A percentile compares a stretch with the other conserved stretches of the same genome.
These are phyloP conservation scores for Strobilomyces dryophilus DNA, from an alignment of 768 basidiomycete genomes.

Conservation along the genomic window DNA sequence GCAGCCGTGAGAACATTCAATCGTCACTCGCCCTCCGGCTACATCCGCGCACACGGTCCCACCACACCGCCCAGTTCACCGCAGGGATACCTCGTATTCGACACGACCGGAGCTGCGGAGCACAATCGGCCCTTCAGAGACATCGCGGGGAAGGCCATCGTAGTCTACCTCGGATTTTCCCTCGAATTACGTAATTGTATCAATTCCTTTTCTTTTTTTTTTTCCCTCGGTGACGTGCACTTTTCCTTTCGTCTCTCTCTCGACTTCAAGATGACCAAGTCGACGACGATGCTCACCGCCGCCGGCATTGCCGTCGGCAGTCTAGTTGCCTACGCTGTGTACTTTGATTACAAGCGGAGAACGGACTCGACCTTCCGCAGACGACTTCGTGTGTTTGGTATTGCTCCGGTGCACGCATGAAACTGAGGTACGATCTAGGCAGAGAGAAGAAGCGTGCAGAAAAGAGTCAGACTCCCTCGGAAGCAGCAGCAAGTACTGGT, in stretches of 20 bases:
- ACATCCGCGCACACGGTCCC: constrained; percentile 5
- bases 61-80: too few species aligned
- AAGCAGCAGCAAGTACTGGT: constrained; percentile 20
- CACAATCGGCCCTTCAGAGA: too few species aligned
- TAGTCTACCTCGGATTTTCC: not conserved
- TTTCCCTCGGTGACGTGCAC: constrained; percentile 9
- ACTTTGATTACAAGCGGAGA: constrained; percentile 93
- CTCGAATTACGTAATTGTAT: constrained; percentile 23
- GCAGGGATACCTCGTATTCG: too few species aligned
- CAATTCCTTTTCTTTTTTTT: constrained; percentile 4
- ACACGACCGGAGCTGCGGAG: too few species aligned
- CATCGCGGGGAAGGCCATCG: too few species aligned
- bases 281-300: constrained; percentile 39
- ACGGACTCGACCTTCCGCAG: constrained; percentile 86
- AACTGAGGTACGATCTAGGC: constrained; percentile 41
- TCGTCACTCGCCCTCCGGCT: constrained; percentile 5
- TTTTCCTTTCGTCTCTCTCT: constrained; percentile 14
- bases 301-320: constrained; percentile 47
- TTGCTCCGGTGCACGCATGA: not conserved
- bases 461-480: constrained; percentile 53
- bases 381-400: constrained; percentile 64
- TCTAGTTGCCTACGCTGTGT: constrained; percentile 77
- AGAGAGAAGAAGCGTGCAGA: constrained; percentile 90
- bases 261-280: constrained; percentile 23
- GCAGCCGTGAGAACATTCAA: constrained; percentile 18